Evolutionary conservation across 192 early-diverging fungal species (phyloP), one percentile per base, ranked within the genome.

Genomic region (Gaertneriomyces semiglobifer): DNA sequence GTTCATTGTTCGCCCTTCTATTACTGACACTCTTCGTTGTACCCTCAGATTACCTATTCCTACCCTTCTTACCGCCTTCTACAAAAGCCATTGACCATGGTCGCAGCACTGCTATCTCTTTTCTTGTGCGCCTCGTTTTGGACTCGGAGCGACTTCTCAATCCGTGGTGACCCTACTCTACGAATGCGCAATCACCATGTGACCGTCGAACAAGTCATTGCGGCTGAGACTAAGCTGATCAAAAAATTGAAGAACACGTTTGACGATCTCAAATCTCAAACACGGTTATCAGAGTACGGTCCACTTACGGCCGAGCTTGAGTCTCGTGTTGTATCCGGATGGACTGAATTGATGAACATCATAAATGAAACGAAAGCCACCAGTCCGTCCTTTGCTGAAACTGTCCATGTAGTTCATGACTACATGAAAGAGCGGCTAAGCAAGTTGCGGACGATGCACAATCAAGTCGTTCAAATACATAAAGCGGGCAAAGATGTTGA

Each of bases 71-170:
- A 16, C 6, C 63, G 65, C 53, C 58, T 75, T 2, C 53, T 70
- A 46, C 76, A 70, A 43, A 85, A 85, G 54, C 82, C 82, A 12
- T 5, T 81, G 5, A 76, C 79, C 11, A 67, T 81, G 5, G 7
- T 70, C 14, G 44, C 61, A 2, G 53, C 62, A 8, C n/a, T 84
- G 33, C 58, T 84, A 25, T 72, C 51, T 33, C 53, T 81, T n/a
- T 70, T 81, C 44, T 10, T 77, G 4, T 9, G 77, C 42, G 67
- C 66, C 38, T 60, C 82, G 16, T n/a, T 74, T 2, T 74, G 68
- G 58, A 56, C 71, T 16, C 62, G 80, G n/a, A 42, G 83, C 19
- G 82, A 84, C 59, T 47, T 83, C 16, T 64, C 70, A 25, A 75
- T 84, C 50, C 65, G 65, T 39, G 63, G 9, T n/a, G 68, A 58